Percentiles rank a stretch among this genome's conserved stretches.
Evolutionary conservation across 1,284 basidiomycete genomes (phyloP).

Genomic region (Vanrija sp.): DNA sequence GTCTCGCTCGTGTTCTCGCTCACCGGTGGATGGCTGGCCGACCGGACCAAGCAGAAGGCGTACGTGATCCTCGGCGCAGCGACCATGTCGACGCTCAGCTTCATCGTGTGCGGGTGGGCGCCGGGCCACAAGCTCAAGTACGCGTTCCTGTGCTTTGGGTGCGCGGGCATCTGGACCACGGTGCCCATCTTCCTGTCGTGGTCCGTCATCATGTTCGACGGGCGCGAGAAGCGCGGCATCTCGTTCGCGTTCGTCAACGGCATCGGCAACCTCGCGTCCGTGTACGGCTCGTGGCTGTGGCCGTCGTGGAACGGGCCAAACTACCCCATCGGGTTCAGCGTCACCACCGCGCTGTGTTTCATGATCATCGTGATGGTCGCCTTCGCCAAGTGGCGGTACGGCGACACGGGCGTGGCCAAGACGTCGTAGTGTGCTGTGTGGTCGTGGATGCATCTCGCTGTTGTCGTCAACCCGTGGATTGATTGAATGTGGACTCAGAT

Average conservation of each 20-base stretch:
- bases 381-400: constrained; percentile 29
- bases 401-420: constrained; percentile 25
- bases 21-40: constrained; percentile 40
- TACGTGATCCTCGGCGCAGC: constrained; percentile 36
- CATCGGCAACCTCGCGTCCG: constrained; percentile 9
- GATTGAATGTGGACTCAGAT: no score
- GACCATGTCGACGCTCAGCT: constrained; percentile 26
- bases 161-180: constrained; percentile 43
- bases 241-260: constrained; percentile 23
- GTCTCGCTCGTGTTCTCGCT: constrained; percentile 42
- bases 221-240: constrained; percentile 41
- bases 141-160: constrained; percentile 48
- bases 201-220: constrained; percentile 32
- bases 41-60: constrained; percentile 40
- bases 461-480: no score
- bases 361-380: constrained; percentile 3
- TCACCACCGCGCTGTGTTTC: constrained; percentile 32
- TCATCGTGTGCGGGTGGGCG: constrained; percentile 34
- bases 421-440: not conserved
- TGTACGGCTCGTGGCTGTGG: constrained; percentile 29
- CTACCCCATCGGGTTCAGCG: constrained; percentile 19
- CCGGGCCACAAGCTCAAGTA: constrained; percentile 40
- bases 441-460: no score
- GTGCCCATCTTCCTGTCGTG: constrained; percentile 45
- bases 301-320: constrained; percentile 13